Conservation (phyloP, 2,329 filamentous ascomycete species). For the Ceratocystis huliohia region DNA sequence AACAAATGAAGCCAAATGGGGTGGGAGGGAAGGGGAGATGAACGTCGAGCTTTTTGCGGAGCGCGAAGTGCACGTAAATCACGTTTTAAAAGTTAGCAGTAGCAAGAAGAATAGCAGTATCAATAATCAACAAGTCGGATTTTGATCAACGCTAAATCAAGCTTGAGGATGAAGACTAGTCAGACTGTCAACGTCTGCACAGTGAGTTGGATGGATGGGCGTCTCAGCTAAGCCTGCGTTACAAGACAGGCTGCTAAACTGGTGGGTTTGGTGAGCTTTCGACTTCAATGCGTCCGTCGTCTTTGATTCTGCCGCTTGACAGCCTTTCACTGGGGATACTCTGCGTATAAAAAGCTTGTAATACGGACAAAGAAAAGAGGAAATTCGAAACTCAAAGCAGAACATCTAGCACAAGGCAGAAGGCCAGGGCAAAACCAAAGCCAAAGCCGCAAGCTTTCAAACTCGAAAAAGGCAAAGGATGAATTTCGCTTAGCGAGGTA, state of each 20-base stretch:
- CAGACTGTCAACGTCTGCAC: neutral
- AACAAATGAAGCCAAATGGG: neutral
- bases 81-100: neutral
- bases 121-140: neutral
- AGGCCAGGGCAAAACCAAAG: neutral
- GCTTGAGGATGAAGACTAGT: neutral
- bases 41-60: neutral
- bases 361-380: neutral
- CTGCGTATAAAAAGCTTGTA: neutral
- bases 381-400: neutral
- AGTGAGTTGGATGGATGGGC: neutral
- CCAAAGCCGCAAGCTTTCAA: constrained; percentile 4
- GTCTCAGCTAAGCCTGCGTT: constrained; percentile 4
- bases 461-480: neutral
- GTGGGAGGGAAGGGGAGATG: neutral
- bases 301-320: neutral
- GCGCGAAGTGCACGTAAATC: neutral
- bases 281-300: neutral
- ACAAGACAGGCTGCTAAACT: neutral
- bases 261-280: neutral
- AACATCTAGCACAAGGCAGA: neutral
- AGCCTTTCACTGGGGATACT: neutral
- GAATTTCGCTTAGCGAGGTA: neutral
- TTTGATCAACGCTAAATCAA: neutral
- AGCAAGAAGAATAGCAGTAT: neutral